These are phyloP conservation scores for Aspergillus panamensis DNA, from an alignment of 495 filamentous ascomycete genomes.

Conservation along the genomic window DNA sequence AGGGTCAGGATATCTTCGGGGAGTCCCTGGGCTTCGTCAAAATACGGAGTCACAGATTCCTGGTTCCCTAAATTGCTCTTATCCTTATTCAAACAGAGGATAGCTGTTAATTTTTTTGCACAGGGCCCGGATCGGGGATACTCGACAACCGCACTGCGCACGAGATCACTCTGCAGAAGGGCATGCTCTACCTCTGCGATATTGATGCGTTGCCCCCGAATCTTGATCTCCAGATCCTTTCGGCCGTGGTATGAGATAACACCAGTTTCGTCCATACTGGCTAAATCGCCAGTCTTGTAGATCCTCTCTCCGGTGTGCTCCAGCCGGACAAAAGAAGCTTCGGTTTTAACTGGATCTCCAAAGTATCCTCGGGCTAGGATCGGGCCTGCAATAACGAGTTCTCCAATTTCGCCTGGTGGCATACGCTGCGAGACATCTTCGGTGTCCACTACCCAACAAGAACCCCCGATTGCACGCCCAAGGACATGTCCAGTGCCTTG, in stretches of 20 bases:
- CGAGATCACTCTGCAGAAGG: conserved; percentile 3
- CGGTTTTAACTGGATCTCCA: not conserved
- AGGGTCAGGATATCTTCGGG: not conserved
- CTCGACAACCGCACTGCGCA: conserved; percentile 6
- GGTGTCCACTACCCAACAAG: conserved; percentile 8
- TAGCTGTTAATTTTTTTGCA: conserved; percentile 1
- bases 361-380: conserved; percentile 11
- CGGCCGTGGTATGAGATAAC: conserved; percentile 6
- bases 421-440: not conserved
- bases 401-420: conserved; percentile 4
- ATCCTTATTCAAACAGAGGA: not conserved
- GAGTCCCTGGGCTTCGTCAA: not conserved
- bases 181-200: conserved; percentile 12
- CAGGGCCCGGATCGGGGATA: conserved; percentile 5
- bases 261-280: conserved; percentile 2
- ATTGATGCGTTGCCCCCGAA: conserved; percentile 14
- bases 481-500: not conserved
- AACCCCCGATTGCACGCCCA: conserved; percentile 4
- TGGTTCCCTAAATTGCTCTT: not conserved
- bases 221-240: conserved; percentile 12
- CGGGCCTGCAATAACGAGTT: conserved; percentile 5
- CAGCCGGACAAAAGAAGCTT: not conserved
- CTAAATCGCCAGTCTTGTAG: conserved; percentile 13
- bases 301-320: not conserved
- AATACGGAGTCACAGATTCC: not conserved